Evolutionary conservation across 169 alveolate genomes (phyloP), one percentile per base, ranked within the genome.

Genomic region (Hammondia hammondi): DNA sequence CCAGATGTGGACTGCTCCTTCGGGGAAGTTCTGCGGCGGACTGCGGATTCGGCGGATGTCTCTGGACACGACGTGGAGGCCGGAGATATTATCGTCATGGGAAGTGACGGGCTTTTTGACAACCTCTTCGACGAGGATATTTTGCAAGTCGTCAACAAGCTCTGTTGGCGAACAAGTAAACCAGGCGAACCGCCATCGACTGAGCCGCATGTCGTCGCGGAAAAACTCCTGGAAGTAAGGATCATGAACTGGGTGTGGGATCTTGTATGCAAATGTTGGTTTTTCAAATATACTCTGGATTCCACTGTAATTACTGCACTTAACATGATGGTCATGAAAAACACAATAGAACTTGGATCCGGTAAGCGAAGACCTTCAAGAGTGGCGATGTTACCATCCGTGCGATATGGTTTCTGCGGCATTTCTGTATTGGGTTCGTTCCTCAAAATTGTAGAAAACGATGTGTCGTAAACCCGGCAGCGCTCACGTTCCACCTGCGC

Each of bases 101-200:
- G 97, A 21, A 95, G 97, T n/a, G 98, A 97, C 91, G 98, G 98
- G 21, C 94, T 97, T 3, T 97, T 96, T 88, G 98, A 97, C 81
- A 97, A 97, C 91, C 88, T 97, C 29, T 97, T 97, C 77, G 97
- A 96, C 67, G 97, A 96, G 29, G 98, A 97, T 84, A 97, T 97
- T 19, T 89, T 97, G 43, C 96, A 94, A 24, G 94, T 96, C 70
- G 96, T 96, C 27, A 97, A 97, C 91, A 61, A 92, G 29, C 92
- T 92, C 12, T 85, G 96, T 82, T 91, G 92, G 91, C 46, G 46
- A 4, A 45, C 45, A 56, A 39, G 90, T 35, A 67, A 57, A 39
- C 67, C 93, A n/a, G 95, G 92, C 39, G 84, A 14, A 81, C 81
- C 81, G 45, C 96, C 95, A 17, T n/a, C 73, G 10, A 70, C 91